phyloP scores from a whole-genome alignment of 768 basidiomycete species.

The Boletus tomentosulus region DNA sequence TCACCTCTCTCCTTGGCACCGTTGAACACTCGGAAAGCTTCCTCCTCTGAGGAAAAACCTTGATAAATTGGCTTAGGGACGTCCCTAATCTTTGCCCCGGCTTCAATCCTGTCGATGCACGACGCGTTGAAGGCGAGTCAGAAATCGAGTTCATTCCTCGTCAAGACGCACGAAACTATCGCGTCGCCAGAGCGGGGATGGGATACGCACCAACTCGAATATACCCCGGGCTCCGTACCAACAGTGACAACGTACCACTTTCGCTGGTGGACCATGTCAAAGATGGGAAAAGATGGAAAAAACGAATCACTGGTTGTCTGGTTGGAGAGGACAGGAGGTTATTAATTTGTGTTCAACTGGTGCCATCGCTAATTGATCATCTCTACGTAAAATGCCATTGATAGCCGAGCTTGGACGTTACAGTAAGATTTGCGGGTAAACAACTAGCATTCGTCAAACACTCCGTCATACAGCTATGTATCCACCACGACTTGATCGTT shows the following conservation, averaged over 20 bases:
- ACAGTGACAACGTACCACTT: constrained; percentile 29
- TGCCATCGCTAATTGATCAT: not conserved
- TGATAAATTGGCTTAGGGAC: constrained; percentile 42
- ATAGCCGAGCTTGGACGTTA: not conserved
- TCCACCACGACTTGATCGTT: constrained; percentile 62
- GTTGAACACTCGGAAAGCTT: constrained; percentile 36
- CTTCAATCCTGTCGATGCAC: constrained; percentile 40
- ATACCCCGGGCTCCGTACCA: constrained; percentile 29
- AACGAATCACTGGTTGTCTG: not conserved
- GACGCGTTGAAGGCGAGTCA: constrained; percentile 3
- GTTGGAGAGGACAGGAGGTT: constrained; percentile 21
- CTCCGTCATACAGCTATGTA: constrained; percentile 66
- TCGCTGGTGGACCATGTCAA: constrained; percentile 4
- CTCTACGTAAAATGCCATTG: constrained; percentile 11
- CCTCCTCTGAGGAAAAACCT: constrained; percentile 39
- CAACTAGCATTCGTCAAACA: constrained; percentile 5
- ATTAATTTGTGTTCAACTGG: constrained; percentile 22
- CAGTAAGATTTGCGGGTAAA: constrained; percentile 5
- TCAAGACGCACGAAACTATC: constrained; percentile 6
- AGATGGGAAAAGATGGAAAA: constrained; percentile 5
- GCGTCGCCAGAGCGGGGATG: constrained; percentile 1
- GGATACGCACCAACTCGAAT: constrained; percentile 23
- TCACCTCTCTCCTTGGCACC: constrained; percentile 29
- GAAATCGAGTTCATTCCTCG: constrained; percentile 17
- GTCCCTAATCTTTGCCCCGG: constrained; percentile 38